Percentiles rank a stretch among this genome's conserved stretches.
These are phyloP conservation scores for Naumovozyma castellii DNA, from an alignment of 805 yeast genomes.

Conservation along the genomic window DNA sequence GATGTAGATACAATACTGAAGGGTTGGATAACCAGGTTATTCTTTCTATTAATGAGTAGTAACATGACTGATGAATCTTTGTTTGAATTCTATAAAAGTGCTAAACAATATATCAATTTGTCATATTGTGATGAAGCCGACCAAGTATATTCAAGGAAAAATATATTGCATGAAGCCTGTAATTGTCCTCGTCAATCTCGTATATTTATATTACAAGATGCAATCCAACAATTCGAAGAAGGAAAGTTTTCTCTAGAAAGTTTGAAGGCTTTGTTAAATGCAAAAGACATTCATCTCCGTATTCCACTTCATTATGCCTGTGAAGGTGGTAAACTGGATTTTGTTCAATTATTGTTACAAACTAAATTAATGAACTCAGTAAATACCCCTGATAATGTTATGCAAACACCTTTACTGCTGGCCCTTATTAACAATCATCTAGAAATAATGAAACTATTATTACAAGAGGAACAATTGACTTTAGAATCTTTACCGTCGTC, in stretches of 20 bases:
- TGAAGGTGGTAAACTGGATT: slow-evolving; percentile 41
- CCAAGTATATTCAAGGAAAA: slow-evolving; percentile 48
- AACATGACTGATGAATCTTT: slow-evolving; percentile 51
- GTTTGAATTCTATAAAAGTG: slow-evolving; percentile 34
- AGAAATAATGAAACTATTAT: slow-evolving; percentile 37
- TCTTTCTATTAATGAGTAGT: slow-evolving; percentile 55
- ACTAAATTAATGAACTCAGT: slow-evolving; percentile 25
- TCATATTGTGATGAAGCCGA: slow-evolving; percentile 51
- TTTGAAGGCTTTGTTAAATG: slow-evolving; percentile 25
- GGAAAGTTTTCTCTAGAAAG: slow-evolving; percentile 12
- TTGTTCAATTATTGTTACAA: slow-evolving; percentile 33
- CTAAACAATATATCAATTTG: slow-evolving; percentile 42
- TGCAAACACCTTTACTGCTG: slow-evolving; percentile 73
- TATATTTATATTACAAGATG: slow-evolving; percentile 21
- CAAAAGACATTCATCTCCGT: slow-evolving; percentile 61
- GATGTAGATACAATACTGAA: background rate
- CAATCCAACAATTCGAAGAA: slow-evolving; percentile 9
- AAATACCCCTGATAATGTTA: slow-evolving; percentile 52
- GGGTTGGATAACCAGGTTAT: slow-evolving; percentile 50
- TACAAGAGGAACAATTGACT: slow-evolving; percentile 15
- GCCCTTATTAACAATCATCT: slow-evolving; percentile 65
- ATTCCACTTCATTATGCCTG: slow-evolving; percentile 85
- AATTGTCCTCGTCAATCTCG: slow-evolving; percentile 22
- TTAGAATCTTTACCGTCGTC: too few species aligned
- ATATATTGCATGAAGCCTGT: slow-evolving; percentile 64